phyloP scores from a whole-genome alignment of 2,329 filamentous ascomycete species.

The Colletotrichum sp. region DNA sequence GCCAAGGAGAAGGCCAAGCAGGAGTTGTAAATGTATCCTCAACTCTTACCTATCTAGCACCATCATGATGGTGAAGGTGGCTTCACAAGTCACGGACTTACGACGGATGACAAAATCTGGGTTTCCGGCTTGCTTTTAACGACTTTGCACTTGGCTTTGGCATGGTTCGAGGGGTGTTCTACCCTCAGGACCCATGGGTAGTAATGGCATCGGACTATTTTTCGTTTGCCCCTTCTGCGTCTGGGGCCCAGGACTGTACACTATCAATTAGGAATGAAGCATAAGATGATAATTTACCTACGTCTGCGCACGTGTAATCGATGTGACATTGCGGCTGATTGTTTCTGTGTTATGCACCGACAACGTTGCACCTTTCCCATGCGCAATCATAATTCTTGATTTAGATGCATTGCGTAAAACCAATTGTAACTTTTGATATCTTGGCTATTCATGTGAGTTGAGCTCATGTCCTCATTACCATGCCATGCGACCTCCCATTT shows the following conservation, averaged over 20 bases:
- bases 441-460: neutral
- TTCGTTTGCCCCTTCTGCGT: neutral
- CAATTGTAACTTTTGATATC: neutral
- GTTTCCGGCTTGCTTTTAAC: conserved; percentile 13
- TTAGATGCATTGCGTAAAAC: neutral
- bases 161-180: conserved; percentile 1
- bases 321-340: neutral
- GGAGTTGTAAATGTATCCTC: conserved; percentile 47
- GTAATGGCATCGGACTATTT: neutral
- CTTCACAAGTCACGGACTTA: neutral
- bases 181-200: neutral
- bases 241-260: conserved; percentile 8
- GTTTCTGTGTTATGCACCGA: neutral
- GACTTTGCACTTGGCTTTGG: neutral
- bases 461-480: neutral
- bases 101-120: conserved; percentile 21
- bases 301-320: neutral
- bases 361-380: neutral
- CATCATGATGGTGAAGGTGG: neutral
- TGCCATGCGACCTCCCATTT: neutral
- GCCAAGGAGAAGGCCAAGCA: conserved; percentile 44
- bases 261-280: conserved; percentile 5
- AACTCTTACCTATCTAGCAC: neutral
- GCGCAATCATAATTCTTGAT: neutral
- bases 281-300: neutral